Evolutionary conservation across 257 asterid genomes (phyloP), one percentile per base, ranked within the genome.

Genomic region (Gentiana dahurica): DNA sequence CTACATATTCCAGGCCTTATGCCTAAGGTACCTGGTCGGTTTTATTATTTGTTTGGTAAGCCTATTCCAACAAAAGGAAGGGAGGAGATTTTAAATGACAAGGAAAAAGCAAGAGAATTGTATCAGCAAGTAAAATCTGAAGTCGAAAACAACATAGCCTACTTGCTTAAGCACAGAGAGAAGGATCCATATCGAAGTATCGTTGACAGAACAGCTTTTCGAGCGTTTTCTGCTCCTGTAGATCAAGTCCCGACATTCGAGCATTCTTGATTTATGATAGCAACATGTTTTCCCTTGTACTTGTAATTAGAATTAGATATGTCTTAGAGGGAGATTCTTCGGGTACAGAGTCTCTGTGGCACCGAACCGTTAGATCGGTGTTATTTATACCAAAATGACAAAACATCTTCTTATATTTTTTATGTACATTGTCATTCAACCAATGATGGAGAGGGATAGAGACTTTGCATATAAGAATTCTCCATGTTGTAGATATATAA

Each of bases 1-100:
- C 8, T 85, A 49, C 70, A 60, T 63, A 0, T 80, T 54, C 99
- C 99, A 0, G 93, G 84, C 39, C 9, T 88, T 45, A 46, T 92
- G 56, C 97, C 97, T 1, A 92, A 92, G 74, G 50, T 92, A 62
- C 97, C 99, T 0, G 99, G 99, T 48, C 84, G 99, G 1, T 41
- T 85, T 12, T 92, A 92, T 77, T 92, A 74, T 65, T 69, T 79
- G 55, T 92, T 92, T 51, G 97, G 99, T 37, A 92, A 88, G 77
- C 95, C 97, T 12, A 73, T 92, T 47, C 66, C 64, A 39, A 89
- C 88, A 24, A 80, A 80, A 68, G 97, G 97, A 55, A 81, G 55
- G 68, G 9, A 68, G 53, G 95, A 76, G 63, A 12, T 74, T 74
- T 52, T 82, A 71, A 80, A 80, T 66, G 94, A 88, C 75, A 83